Conservation (phyloP, 805 yeast species). For the Pichia eremophila region DNA sequence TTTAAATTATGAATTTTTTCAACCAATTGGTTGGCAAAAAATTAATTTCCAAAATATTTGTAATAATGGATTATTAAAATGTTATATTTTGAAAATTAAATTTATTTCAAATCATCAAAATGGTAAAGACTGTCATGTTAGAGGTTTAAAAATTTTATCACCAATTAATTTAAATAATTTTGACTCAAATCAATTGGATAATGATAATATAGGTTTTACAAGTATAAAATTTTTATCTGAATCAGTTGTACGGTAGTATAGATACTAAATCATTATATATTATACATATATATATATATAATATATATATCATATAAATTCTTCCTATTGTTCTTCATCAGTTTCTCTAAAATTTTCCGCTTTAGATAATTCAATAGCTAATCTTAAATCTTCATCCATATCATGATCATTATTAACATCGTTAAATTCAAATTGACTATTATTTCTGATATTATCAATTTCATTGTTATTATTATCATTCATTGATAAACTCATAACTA, state of each 20-base stretch:
- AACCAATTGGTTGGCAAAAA: slow-evolving; percentile 75
- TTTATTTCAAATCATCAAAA: slow-evolving; percentile 78
- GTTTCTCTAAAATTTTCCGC: slow-evolving; percentile 5
- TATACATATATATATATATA: not conserved
- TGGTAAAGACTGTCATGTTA: slow-evolving; percentile 89
- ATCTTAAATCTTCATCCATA: slow-evolving; percentile 9
- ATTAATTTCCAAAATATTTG: slow-evolving; percentile 48
- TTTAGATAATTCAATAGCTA: slow-evolving; percentile 11
- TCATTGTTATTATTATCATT: not conserved
- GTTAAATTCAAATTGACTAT: too few relatives aligned
- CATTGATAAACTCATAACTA: slow-evolving; percentile 31
- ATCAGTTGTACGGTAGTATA: slow-evolving; percentile 21
- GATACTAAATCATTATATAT: not conserved
- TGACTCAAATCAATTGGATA: slow-evolving; percentile 13
- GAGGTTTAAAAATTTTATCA: slow-evolving; percentile 60
- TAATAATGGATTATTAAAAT: slow-evolving; percentile 48
- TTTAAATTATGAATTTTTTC: slow-evolving; percentile 43
- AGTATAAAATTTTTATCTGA: slow-evolving; percentile 25
- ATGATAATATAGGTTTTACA: slow-evolving; percentile 25
- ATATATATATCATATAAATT: not conserved
- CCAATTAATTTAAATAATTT: slow-evolving; percentile 23
- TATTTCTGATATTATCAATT: too few relatives aligned
- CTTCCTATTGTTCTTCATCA: slow-evolving; percentile 7
- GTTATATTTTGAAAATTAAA: slow-evolving; percentile 55
- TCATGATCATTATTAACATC: too few relatives aligned